Percentiles rank a stretch among this genome's conserved stretches.
phyloP scores from a whole-genome alignment of 179 eudicot species.

The Nepenthes alata region DNA sequence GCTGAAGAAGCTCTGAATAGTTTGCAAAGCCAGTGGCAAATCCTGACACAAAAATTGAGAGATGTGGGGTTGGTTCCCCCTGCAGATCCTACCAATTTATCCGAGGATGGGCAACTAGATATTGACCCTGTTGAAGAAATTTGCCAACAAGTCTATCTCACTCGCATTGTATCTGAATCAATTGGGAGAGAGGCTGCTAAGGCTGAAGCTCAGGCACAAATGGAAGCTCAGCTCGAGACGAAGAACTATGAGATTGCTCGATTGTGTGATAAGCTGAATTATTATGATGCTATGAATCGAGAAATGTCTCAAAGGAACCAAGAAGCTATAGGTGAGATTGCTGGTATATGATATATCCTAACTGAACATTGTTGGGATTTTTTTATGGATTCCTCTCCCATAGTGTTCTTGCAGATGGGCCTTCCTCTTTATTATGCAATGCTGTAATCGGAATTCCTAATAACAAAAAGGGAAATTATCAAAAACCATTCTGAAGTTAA shows the following conservation, averaged over 20 bases:
- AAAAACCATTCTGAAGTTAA: no score
- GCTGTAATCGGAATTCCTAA: no score
- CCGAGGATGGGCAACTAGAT: slow-evolving; percentile 27
- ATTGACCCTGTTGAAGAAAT: slow-evolving; percentile 43
- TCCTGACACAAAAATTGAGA: slow-evolving; percentile 41
- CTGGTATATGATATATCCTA: neutral
- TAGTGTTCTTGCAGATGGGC: neutral
- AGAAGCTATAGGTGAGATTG: slow-evolving; percentile 72
- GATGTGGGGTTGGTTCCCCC: slow-evolving; percentile 61
- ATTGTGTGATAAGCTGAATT: slow-evolving; percentile 62
- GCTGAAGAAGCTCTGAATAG: slow-evolving; percentile 52
- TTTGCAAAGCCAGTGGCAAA: slow-evolving; percentile 56
- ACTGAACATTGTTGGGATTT: neutral
- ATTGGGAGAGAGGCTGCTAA: slow-evolving; percentile 68
- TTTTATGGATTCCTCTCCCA: neutral
- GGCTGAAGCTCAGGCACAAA: slow-evolving; percentile 73
- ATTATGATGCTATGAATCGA: slow-evolving; percentile 78
- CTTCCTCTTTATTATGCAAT: no score
- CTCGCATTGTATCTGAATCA: slow-evolving; percentile 60
- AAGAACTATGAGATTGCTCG: slow-evolving; percentile 90
- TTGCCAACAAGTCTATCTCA: slow-evolving; percentile 48
- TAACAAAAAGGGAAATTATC: no score
- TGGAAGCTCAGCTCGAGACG: slow-evolving; percentile 57
- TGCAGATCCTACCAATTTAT: slow-evolving; percentile 17
- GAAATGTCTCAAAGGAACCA: slow-evolving; percentile 99